These are phyloP conservation scores for Fusarium abutilonis DNA, from an alignment of 2,329 filamentous ascomycete genomes.

Conservation along the genomic window DNA sequence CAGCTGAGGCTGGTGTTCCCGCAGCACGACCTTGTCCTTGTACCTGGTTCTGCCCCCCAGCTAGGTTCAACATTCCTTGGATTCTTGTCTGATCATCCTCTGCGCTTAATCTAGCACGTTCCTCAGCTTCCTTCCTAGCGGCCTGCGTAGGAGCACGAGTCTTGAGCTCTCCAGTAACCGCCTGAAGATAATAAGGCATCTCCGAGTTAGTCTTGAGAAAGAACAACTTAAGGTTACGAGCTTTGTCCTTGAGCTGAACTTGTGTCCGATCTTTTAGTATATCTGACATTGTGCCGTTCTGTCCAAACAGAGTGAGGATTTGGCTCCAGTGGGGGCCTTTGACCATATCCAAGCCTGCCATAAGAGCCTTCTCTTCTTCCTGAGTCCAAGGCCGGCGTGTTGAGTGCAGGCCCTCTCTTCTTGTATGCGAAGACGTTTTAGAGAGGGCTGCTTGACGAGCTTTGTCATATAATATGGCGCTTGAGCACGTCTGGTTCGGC, in stretches of 20 bases:
- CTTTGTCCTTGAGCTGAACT: conserved; percentile 93
- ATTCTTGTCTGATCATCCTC: conserved; percentile 69
- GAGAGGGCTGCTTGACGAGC: conserved; percentile 68
- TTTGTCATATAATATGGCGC: conserved; percentile 65
- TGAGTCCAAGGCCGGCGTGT: conserved; percentile 84
- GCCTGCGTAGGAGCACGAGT: conserved; percentile 81
- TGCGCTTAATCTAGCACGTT: conserved; percentile 66
- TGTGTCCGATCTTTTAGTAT: conserved; percentile 89
- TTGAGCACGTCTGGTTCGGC: conserved; percentile 66
- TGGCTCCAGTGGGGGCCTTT: conserved; percentile 95
- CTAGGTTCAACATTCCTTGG: conserved; percentile 68
- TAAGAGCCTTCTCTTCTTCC: conserved; percentile 89
- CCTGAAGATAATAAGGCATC: conserved; percentile 86
- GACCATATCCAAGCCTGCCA: conserved; percentile 87
- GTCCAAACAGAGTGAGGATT: conserved; percentile 84
- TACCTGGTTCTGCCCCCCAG: conserved; percentile 59
- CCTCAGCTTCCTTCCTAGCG: conserved; percentile 74
- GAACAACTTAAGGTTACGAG: conserved; percentile 87
- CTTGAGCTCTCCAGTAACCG: conserved; percentile 89
- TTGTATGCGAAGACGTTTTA: conserved; percentile 64
- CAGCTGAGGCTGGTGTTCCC: conserved; percentile 41
- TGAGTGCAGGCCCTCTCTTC: conserved; percentile 67
- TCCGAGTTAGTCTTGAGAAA: conserved; percentile 92
- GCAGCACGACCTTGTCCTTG: conserved; percentile 46
- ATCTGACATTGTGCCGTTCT: conserved; percentile 80